phyloP scores from a whole-genome alignment of 1,139 yeast genomes.

The Tardiomyces blankii region DNA sequence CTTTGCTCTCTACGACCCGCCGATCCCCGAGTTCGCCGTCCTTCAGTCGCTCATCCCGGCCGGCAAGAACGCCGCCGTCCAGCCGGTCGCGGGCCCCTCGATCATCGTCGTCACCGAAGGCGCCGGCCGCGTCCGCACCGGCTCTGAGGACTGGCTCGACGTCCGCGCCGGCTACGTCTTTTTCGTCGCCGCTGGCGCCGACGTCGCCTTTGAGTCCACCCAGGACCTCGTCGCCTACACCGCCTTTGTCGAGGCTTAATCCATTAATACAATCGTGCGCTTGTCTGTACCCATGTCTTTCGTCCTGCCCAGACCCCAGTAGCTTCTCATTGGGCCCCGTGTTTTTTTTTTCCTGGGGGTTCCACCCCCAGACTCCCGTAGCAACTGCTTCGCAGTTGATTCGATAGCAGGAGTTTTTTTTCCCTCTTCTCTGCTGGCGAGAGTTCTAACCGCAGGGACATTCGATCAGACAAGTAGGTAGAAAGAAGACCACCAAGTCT shows the following conservation, averaged over 20 bases:
- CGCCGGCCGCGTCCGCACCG: constrained; percentile 39
- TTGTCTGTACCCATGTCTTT: too few species aligned
- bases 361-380: too few species aligned
- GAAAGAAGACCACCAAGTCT: too few species aligned
- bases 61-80: constrained; percentile 36
- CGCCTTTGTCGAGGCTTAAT: constrained; percentile 13
- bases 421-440: too few species aligned
- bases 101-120: constrained; percentile 80
- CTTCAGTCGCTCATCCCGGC: constrained; percentile 55
- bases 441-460: too few species aligned
- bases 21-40: constrained; percentile 91
- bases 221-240: constrained; percentile 23
- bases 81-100: constrained; percentile 66
- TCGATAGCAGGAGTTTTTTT: too few species aligned
- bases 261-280: background rate
- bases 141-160: background rate
- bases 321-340: too few species aligned
- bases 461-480: too few species aligned
- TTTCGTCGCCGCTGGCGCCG: constrained; percentile 72
- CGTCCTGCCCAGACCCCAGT: too few species aligned
- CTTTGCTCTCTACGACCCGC: constrained; percentile 78
- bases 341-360: too few species aligned
- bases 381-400: too few species aligned
- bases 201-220: constrained; percentile 46
- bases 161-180: constrained; percentile 58